Evolutionary conservation across 2,329 filamentous ascomycete genomes (phyloP).

Genomic region (Microdochium paspali): DNA sequence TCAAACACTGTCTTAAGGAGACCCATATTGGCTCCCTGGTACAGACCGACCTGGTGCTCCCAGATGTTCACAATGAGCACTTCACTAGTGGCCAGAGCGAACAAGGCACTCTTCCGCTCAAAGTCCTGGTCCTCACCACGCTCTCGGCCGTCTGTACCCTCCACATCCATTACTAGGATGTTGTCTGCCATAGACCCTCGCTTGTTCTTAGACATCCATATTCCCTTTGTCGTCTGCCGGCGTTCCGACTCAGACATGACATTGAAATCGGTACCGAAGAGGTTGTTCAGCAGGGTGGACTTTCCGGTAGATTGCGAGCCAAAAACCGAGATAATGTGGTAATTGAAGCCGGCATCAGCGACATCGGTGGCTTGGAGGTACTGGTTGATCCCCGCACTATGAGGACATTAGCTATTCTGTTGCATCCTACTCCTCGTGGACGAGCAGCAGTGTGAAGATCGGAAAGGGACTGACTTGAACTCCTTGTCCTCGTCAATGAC

Average conservation of each 20-base stretch:
- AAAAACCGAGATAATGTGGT: slow-evolving; percentile 98
- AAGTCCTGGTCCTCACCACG: slow-evolving; percentile 98
- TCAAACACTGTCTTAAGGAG: slow-evolving; percentile 98
- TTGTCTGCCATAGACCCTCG: slow-evolving; percentile 79
- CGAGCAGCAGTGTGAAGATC: background rate
- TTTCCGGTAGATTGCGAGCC: slow-evolving; percentile 98
- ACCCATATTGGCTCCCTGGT: slow-evolving; percentile 98
- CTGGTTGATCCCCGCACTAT: slow-evolving; percentile 59
- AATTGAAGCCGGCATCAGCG: slow-evolving; percentile 90
- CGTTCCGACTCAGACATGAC: slow-evolving; percentile 96
- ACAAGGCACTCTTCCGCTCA: slow-evolving; percentile 94
- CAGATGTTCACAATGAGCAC: slow-evolving; percentile 98
- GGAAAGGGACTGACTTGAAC: slow-evolving; percentile 66
- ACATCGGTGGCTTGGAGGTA: slow-evolving; percentile 77
- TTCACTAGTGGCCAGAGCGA: slow-evolving; percentile 94
- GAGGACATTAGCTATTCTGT: slow-evolving; percentile 6
- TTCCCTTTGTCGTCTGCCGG: slow-evolving; percentile 96
- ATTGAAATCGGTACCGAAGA: slow-evolving; percentile 92
- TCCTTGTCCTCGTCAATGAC: slow-evolving; percentile 94
- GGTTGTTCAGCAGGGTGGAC: slow-evolving; percentile 89
- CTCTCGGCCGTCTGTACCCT: slow-evolving; percentile 93
- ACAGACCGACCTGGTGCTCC: slow-evolving; percentile 97
- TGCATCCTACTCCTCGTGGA: background rate
- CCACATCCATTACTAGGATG: slow-evolving; percentile 98
- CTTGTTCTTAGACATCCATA: slow-evolving; percentile 99